A percentile compares a stretch with the other conserved stretches of the same genome.
Conservation (phyloP, 225 moss, liverwort and hornwort species). For the Sphagnum tenellum region DNA sequence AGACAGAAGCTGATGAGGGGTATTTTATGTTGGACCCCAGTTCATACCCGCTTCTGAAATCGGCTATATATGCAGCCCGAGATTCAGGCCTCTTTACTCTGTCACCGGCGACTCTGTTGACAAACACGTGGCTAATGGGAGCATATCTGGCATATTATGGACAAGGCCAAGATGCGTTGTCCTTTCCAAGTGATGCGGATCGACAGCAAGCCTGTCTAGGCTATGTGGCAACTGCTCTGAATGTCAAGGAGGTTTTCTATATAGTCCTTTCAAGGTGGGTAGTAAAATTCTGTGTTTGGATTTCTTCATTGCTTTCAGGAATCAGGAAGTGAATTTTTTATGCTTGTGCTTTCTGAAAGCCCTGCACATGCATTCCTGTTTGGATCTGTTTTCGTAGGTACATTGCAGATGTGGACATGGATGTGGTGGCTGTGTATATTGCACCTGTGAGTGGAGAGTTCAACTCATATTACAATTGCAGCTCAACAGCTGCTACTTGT, state of each 20-base stretch:
- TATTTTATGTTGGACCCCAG: slow-evolving; percentile 18
- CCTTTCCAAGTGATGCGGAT: not conserved
- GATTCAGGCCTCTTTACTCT: slow-evolving; percentile 11
- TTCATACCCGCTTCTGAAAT: slow-evolving; percentile 13
- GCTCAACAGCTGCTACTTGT: slow-evolving; percentile 3
- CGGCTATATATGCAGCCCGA: slow-evolving; percentile 20
- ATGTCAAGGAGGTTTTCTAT: slow-evolving; percentile 29
- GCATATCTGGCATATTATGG: slow-evolving; percentile 35
- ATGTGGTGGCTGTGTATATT: slow-evolving; percentile 24
- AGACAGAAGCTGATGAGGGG: not conserved
- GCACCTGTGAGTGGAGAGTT: slow-evolving; percentile 9
- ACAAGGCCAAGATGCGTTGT: not conserved
- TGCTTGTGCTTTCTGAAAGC: too few relatives aligned
- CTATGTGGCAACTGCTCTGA: slow-evolving; percentile 28
- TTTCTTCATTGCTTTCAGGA: too few relatives aligned
- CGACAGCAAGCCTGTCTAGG: slow-evolving; percentile 12
- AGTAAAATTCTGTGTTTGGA: not conserved
- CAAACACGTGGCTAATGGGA: slow-evolving; percentile 20
- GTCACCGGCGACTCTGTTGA: slow-evolving; percentile 35
- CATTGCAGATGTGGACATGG: slow-evolving; percentile 26
- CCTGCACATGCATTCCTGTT: too few relatives aligned
- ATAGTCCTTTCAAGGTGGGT: slow-evolving; percentile 25
- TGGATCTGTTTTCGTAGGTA: too few relatives aligned
- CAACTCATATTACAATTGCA: slow-evolving; percentile 25
- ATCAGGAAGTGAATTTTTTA: too few relatives aligned